phyloP scores from a whole-genome alignment of 2,329 filamentous ascomycete genomes.

The Penicillium sp. region DNA sequence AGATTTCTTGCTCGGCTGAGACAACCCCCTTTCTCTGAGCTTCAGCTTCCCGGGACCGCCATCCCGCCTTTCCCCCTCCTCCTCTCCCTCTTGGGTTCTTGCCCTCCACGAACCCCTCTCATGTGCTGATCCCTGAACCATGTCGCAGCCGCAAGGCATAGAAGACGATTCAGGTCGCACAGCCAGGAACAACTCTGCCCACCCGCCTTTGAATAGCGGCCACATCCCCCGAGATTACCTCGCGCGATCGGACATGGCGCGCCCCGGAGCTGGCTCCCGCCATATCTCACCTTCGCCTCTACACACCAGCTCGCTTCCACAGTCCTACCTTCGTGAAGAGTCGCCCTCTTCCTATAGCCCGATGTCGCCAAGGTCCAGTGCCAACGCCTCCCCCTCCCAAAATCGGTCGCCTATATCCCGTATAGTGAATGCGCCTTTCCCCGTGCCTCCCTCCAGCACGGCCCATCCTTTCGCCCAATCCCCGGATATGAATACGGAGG shows the following conservation, averaged over 20 bases:
- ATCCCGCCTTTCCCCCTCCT: conserved; percentile 1
- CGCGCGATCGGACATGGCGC: conserved; percentile 28
- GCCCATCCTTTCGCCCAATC: conserved; percentile 18
- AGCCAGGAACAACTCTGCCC: conserved; percentile 11
- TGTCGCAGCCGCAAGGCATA: conserved; percentile 36
- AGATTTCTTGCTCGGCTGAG: conserved; percentile 8
- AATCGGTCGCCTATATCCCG: conserved; percentile 21
- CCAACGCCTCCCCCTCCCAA: conserved; percentile 21
- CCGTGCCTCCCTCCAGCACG: conserved; percentile 24
- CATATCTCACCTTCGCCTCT: conserved; percentile 31
- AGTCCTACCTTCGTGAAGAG: conserved; percentile 19
- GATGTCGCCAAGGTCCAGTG: conserved; percentile 25
- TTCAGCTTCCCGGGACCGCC: conserved; percentile 19
- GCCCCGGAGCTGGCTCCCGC: conserved; percentile 23
- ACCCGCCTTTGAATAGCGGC: conserved; percentile 21
- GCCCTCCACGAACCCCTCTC: conserved; percentile 15
- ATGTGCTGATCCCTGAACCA: conserved; percentile 26
- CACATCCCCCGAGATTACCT: conserved; percentile 37
- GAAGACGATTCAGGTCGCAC: conserved; percentile 20
- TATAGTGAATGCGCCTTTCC: conserved; percentile 30
- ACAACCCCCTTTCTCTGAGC: conserved; percentile 12
- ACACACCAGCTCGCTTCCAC: conserved; percentile 27
- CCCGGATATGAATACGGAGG: conserved; percentile 18
- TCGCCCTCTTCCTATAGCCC: conserved; percentile 25
- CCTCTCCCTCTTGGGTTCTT: conserved; percentile 5